A percentile compares a stretch with the other conserved stretches of the same genome.
phyloP scores from a whole-genome alignment of 148 eudicot genomes.

The Vaccinium macrocarpon region DNA sequence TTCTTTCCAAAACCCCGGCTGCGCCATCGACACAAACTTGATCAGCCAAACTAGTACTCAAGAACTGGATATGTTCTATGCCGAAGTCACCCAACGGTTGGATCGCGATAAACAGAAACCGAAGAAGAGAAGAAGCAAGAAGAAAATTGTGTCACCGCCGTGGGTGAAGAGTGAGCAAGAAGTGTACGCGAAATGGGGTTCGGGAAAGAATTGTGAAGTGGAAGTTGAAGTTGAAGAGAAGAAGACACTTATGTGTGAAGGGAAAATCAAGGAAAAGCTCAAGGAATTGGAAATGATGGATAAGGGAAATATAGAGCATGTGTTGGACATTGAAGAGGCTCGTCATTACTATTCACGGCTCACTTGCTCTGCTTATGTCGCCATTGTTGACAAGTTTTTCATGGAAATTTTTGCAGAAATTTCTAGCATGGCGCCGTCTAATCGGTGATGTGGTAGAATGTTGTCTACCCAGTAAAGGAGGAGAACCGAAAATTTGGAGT shows the following conservation, averaged over 20 bases:
- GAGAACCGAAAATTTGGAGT: not conserved
- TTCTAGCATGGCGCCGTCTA: constrained; percentile 5
- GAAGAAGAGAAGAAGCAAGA: constrained; percentile 14
- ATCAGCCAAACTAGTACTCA: constrained; percentile 16
- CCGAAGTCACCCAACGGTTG: constrained; percentile 33
- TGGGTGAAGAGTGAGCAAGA: not conserved
- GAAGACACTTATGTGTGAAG: constrained; percentile 20
- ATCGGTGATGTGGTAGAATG: not conserved
- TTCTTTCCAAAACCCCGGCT: not conserved
- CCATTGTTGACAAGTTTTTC: constrained; percentile 62
- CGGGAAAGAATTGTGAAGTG: not conserved
- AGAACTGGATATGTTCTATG: constrained; percentile 40
- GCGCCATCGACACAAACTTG: constrained; percentile 11
- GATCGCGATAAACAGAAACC: constrained; percentile 11
- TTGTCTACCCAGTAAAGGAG: not conserved
- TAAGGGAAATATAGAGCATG: constrained; percentile 40
- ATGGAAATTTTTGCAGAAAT: constrained; percentile 46
- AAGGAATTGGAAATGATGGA: constrained; percentile 55
- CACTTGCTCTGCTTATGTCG: constrained; percentile 52
- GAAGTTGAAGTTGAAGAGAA: constrained; percentile 10
- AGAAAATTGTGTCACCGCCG: not conserved
- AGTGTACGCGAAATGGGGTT: not conserved
- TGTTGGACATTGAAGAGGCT: constrained; percentile 54
- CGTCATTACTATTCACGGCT: constrained; percentile 58
- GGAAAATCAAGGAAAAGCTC: constrained; percentile 29